Conservation (phyloP, 495 filamentous ascomycete genomes). For the Neurospora sp. region DNA sequence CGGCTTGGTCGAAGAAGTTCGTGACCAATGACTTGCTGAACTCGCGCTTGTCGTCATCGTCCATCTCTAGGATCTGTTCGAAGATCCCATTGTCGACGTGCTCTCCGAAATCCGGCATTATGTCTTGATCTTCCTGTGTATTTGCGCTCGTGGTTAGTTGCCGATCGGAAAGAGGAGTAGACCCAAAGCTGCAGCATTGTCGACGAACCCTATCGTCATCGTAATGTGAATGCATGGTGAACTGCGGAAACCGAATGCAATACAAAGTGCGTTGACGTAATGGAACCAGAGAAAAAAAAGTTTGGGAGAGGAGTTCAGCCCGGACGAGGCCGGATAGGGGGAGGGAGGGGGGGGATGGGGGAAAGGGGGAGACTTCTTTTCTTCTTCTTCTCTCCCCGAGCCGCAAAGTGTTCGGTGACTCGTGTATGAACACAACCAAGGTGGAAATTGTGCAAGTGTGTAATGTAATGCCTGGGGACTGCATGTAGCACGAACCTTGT, state of each 20-base stretch:
- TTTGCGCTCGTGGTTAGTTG: conserved; percentile 4
- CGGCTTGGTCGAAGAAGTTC: conserved; percentile 88
- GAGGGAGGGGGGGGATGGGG: not conserved
- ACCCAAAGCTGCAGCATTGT: not conserved
- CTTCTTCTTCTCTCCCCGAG: not conserved
- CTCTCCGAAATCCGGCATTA: conserved; percentile 45
- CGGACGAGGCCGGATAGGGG: not conserved
- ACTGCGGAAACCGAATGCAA: not conserved
- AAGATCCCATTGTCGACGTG: conserved; percentile 72
- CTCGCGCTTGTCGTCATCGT: conserved; percentile 74
- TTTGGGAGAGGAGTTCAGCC: not conserved
- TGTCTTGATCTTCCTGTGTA: conserved; percentile 16
- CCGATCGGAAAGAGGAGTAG: not conserved
- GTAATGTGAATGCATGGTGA: not conserved
- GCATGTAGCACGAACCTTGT: not conserved
- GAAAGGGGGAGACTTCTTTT: not conserved
- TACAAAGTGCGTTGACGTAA: not conserved
- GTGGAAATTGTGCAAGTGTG: not conserved
- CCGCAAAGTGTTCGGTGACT: not conserved
- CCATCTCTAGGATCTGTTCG: conserved; percentile 94
- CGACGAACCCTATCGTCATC: conserved; percentile 16
- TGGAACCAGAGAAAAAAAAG: not conserved
- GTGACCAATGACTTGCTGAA: conserved; percentile 74
- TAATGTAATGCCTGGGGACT: not conserved
- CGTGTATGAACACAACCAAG: not conserved